phyloP scores from a whole-genome alignment of 2,329 filamentous ascomycete species.

The Lecanicillium sp. region DNA sequence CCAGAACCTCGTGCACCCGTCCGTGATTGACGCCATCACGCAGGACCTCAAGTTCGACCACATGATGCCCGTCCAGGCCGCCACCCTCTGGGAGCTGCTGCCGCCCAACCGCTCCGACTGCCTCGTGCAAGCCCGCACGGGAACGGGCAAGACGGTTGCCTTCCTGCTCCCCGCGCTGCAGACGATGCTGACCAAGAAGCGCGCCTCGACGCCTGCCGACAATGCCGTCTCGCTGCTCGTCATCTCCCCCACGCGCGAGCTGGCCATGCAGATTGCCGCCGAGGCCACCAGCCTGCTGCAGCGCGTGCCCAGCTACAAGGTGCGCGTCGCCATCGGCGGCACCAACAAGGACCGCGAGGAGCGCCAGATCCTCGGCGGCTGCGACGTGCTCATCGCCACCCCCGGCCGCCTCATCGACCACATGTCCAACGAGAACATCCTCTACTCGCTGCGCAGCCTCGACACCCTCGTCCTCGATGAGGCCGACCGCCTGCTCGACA shows the following conservation, averaged over 20 bases:
- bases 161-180: conserved; percentile 81
- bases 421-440: conserved; percentile 62
- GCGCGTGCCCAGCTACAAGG: conserved; percentile 64
- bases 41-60: conserved; percentile 40
- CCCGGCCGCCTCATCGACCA: conserved; percentile 75
- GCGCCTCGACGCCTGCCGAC: conserved; percentile 17
- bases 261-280: conserved; percentile 61
- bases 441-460: conserved; percentile 57
- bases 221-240: conserved; percentile 52
- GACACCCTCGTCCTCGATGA: conserved; percentile 80
- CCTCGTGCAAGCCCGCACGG: conserved; percentile 78
- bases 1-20: conserved; percentile 34
- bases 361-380: conserved; percentile 60
- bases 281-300: conserved; percentile 67
- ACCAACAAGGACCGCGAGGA: conserved; percentile 68
- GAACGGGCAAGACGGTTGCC: conserved; percentile 79
- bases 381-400: conserved; percentile 74
- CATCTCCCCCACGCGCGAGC: conserved; percentile 63
- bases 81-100: conserved; percentile 40
- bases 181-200: conserved; percentile 51
- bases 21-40: conserved; percentile 39
- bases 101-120: conserved; percentile 39
- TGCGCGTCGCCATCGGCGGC: conserved; percentile 73
- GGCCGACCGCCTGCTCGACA: conserved; percentile 73
- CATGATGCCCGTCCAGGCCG: conserved; percentile 49